These are phyloP conservation scores for Backusella tarrabulga DNA, from an alignment of 192 early-diverging fungal species.

Conservation along the genomic window DNA sequence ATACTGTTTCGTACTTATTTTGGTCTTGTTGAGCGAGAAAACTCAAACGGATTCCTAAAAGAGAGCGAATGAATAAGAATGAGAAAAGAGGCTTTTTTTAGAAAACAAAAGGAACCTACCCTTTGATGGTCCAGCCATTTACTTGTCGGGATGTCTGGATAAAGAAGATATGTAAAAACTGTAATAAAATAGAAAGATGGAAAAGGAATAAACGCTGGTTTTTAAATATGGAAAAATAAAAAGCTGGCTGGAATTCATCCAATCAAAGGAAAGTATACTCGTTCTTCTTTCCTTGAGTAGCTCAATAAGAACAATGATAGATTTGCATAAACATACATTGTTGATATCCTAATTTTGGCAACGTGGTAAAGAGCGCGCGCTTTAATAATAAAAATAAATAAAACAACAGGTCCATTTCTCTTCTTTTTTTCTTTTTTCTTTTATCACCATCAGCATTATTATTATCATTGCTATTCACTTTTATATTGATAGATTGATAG, in stretches of 20 bases:
- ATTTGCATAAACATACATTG: not conserved
- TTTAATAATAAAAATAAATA: no score
- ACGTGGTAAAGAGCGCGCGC: not conserved
- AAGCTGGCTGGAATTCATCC: not conserved
- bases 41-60: constrained; percentile 37
- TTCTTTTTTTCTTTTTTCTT: not conserved
- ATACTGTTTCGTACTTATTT: constrained; percentile 38
- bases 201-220: not conserved
- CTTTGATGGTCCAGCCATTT: constrained; percentile 20
- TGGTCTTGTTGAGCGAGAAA: constrained; percentile 42
- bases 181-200: not conserved
- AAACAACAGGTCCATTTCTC: not conserved
- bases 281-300: not conserved
- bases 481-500: not conserved
- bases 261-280: not conserved
- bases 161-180: not conserved
- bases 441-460: no score
- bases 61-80: not conserved
- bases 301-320: not conserved
- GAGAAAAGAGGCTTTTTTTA: not conserved
- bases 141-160: constrained; percentile 1
- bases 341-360: not conserved
- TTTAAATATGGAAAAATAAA: not conserved
- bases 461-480: not conserved
- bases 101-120: not conserved